Percentiles rank a stretch among this genome's conserved stretches.
Evolutionary conservation across 2,329 filamentous ascomycete species (phyloP).

Genomic region (Nigrospora oryzae): DNA sequence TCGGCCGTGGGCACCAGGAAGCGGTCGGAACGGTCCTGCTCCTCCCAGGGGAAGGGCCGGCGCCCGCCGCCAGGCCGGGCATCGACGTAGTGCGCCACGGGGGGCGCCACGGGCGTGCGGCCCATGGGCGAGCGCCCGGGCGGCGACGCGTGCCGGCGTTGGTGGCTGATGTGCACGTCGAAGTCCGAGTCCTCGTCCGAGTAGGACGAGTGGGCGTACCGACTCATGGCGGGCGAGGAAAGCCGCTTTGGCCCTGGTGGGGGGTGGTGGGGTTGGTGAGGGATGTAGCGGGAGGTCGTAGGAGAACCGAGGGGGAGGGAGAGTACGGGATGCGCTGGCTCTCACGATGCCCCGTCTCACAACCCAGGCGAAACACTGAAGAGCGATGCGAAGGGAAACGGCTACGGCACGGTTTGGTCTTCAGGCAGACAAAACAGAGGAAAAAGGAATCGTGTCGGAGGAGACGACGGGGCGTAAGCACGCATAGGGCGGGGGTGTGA

Average conservation of each 20-base stretch:
- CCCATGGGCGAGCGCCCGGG: slow-evolving; percentile 20
- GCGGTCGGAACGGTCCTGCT: slow-evolving; percentile 21
- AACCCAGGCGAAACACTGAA: too few species aligned
- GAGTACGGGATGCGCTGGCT: too few species aligned
- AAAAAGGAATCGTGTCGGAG: not conserved
- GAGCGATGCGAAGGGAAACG: too few species aligned
- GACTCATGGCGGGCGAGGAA: slow-evolving; percentile 13
- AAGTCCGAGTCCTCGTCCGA: slow-evolving; percentile 47
- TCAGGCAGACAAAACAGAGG: not conserved
- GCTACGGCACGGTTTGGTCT: not conserved
- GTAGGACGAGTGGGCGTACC: slow-evolving; percentile 11
- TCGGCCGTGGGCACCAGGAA: slow-evolving; percentile 36
- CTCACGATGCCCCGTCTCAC: too few species aligned
- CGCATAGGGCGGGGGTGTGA: not conserved
- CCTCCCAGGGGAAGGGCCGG: slow-evolving; percentile 32
- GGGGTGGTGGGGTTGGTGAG: not conserved
- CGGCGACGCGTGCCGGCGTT: slow-evolving; percentile 29
- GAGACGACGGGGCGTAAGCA: too few species aligned
- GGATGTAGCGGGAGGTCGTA: not conserved
- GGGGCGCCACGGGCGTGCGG: slow-evolving; percentile 8
- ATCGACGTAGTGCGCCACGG: slow-evolving; percentile 37
- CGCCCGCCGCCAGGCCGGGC: slow-evolving; percentile 24
- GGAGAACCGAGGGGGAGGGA: too few species aligned
- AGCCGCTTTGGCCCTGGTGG: not conserved
- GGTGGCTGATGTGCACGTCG: slow-evolving; percentile 38